These are phyloP conservation scores for Ustilago esculenta DNA, from an alignment of 1,284 basidiomycete species.

Conservation along the genomic window DNA sequence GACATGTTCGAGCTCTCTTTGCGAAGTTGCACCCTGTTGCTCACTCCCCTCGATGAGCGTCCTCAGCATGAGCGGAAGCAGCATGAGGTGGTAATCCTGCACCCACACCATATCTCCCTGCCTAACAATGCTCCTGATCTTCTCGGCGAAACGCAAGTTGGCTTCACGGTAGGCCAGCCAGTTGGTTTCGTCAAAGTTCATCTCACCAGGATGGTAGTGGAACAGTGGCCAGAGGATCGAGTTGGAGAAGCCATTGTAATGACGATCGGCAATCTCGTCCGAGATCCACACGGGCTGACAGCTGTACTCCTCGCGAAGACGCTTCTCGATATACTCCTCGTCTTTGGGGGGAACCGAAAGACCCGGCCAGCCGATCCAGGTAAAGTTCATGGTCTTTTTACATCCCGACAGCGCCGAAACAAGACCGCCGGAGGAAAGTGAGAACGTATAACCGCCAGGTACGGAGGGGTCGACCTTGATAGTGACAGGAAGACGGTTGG, in stretches of 20 bases:
- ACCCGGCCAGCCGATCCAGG: slow-evolving; percentile 67
- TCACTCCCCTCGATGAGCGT: slow-evolving; percentile 76
- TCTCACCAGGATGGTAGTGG: slow-evolving; percentile 83
- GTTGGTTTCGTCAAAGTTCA: slow-evolving; percentile 98
- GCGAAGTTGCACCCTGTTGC: slow-evolving; percentile 68
- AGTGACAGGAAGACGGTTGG: slow-evolving; percentile 83
- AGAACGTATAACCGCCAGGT: slow-evolving; percentile 64
- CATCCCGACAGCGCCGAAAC: slow-evolving; percentile 64
- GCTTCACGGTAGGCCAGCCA: slow-evolving; percentile 98
- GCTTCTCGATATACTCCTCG: slow-evolving; percentile 67
- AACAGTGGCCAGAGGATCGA: slow-evolving; percentile 99
- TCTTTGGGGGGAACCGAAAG: slow-evolving; percentile 56
- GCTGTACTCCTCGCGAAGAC: slow-evolving; percentile 91
- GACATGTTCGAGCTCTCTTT: slow-evolving; percentile 61
- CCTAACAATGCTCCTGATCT: slow-evolving; percentile 80
- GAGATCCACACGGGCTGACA: slow-evolving; percentile 98
- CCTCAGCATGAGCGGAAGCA: slow-evolving; percentile 91
- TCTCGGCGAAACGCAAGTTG: slow-evolving; percentile 92
- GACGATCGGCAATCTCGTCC: slow-evolving; percentile 94
- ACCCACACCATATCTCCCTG: slow-evolving; percentile 92
- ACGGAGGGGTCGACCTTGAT: slow-evolving; percentile 63
- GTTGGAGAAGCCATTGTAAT: slow-evolving; percentile 99
- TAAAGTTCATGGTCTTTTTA: slow-evolving; percentile 65
- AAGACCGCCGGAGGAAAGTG: slow-evolving; percentile 63
- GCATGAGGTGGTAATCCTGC: slow-evolving; percentile 76